Evolutionary conservation across 2,329 filamentous ascomycete genomes (phyloP).

Genomic region (Akanthomyces lecanii): DNA sequence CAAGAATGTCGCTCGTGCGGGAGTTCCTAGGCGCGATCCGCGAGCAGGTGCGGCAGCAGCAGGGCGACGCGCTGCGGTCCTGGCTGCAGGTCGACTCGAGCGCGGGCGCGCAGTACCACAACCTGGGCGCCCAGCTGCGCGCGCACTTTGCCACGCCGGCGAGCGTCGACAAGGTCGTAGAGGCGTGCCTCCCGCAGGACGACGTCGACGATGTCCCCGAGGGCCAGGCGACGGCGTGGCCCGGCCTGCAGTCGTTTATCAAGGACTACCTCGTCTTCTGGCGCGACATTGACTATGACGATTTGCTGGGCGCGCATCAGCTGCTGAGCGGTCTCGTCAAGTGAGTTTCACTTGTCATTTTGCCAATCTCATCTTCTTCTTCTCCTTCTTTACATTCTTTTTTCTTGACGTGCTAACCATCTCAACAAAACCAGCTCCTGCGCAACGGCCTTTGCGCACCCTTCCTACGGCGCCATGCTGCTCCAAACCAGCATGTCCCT

Average conservation of each 20-base stretch:
- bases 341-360: constrained; percentile 44
- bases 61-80: constrained; percentile 62
- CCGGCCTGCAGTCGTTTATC: constrained; percentile 73
- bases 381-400: not conserved
- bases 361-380: not conserved
- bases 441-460: constrained; percentile 75
- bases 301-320: constrained; percentile 71
- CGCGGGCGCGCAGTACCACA: constrained; percentile 61
- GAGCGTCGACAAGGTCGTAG: constrained; percentile 59
- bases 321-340: constrained; percentile 69
- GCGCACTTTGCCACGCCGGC: constrained; percentile 46
- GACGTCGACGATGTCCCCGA: constrained; percentile 53
- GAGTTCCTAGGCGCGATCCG: constrained; percentile 66
- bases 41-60: constrained; percentile 50
- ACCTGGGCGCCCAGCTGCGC: constrained; percentile 65
- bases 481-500: constrained; percentile 80
- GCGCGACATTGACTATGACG: constrained; percentile 72
- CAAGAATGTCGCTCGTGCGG: constrained; percentile 57
- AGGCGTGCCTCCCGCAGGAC: constrained; percentile 59
- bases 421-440: constrained; percentile 56
- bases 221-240: constrained; percentile 65
- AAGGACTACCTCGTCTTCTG: constrained; percentile 77
- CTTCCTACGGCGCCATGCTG: constrained; percentile 74
- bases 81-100: constrained; percentile 74
- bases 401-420: not conserved